Evolutionary conservation across 768 basidiomycete genomes (phyloP), one percentile per base, ranked within the genome.

Genomic region (Hirschioporus abietinus): DNA sequence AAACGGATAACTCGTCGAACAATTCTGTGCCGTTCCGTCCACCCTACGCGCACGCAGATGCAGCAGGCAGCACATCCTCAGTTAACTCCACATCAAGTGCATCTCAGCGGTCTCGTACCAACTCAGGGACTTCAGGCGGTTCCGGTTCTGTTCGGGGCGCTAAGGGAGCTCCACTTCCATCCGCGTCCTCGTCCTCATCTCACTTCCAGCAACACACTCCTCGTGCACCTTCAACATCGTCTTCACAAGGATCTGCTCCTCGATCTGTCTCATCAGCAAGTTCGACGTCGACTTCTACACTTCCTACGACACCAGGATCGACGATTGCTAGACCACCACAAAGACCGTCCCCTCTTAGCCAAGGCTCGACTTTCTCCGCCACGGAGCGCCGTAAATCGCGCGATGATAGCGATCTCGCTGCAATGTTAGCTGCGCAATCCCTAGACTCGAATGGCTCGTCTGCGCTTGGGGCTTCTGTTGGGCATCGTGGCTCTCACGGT

Each of bases 31-130:
- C 80, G 6, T 87, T 89, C 68, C 88, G 89, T 70, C 90, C 91
- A 9, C 92, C 93, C 0, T 94, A 93, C 75, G 88, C 85, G 27
- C 88, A 91, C 66, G 83, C 86, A 25, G 92, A 93, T 66, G 92
- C 92, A 8, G 90, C 93, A 7, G 87, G 85, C 60, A 93, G 92
- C 0, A 85, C 88, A 26, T 87, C 90, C 4, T 94, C 93, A 0
- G 81, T 94, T 70, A 91, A 88, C 74, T 93, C 93, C 57, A 75
- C 75, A 23, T 78, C 74, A n/a, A 79, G 64, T 74, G 83, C 66
- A 70, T 76, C 76, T 59, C 71, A 71, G 36, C 83, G 86, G 64
- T 76, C 83, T 63, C 86, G 90, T 59, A 92, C 89, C 12, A 87
- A 84, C 82, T 70, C 90, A 91, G 71, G 89, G 89, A 65, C 81